phyloP scores from a whole-genome alignment of 305 asterid genomes.

The Nicotiana rustica region DNA sequence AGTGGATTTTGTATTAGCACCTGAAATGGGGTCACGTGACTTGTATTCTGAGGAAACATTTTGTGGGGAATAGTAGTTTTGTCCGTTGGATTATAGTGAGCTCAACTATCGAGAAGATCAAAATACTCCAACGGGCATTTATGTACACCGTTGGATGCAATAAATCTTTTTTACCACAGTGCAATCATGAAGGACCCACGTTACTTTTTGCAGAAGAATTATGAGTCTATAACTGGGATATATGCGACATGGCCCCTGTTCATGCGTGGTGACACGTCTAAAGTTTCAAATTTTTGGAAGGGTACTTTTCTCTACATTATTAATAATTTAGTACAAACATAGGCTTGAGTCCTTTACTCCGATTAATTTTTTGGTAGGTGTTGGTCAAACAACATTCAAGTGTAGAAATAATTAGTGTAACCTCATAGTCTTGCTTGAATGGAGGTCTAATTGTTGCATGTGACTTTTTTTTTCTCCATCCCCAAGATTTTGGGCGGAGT shows the following conservation, averaged over 20 bases:
- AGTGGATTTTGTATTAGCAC: background rate
- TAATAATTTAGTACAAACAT: too few relatives aligned
- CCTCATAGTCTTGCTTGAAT: slow-evolving; percentile 11
- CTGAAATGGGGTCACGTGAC: slow-evolving; percentile 26
- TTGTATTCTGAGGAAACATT: background rate
- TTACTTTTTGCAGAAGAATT: background rate
- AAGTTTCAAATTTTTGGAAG: background rate
- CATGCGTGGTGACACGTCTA: slow-evolving; percentile 42
- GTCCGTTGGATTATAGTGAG: slow-evolving; percentile 40
- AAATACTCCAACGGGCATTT: slow-evolving; percentile 14
- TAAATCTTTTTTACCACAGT: background rate
- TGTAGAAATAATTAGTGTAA: background rate
- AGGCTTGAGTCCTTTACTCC: background rate
- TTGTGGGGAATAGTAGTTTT: slow-evolving; percentile 17
- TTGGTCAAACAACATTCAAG: background rate
- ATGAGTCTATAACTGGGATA: background rate
- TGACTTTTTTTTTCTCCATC: background rate
- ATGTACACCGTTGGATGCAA: background rate
- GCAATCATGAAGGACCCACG: slow-evolving; percentile 31
- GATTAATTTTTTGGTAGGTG: background rate
- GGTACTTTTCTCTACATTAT: background rate
- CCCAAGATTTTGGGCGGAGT: slow-evolving; percentile 4
- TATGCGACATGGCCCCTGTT: background rate
- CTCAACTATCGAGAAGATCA: slow-evolving; percentile 24
- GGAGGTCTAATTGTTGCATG: slow-evolving; percentile 1